phyloP scores from a whole-genome alignment of 1,284 basidiomycete species.

The Porogramme epimiltina region DNA sequence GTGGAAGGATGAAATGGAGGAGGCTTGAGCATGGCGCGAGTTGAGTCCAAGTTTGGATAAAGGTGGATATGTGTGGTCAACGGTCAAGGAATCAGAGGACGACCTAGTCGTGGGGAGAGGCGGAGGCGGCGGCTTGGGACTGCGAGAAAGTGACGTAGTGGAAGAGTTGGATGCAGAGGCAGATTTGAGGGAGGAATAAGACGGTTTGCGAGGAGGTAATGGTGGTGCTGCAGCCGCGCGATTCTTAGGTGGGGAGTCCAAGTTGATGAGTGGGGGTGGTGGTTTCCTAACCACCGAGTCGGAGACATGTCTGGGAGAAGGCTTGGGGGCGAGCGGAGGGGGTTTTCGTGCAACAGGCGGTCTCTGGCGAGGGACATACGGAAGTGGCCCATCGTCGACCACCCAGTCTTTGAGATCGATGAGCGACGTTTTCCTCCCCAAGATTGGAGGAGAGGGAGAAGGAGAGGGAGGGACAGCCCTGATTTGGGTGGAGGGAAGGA shows the following conservation, averaged over 20 bases:
- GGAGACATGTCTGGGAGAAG: constrained; percentile 25
- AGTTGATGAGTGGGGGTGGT: constrained; percentile 53
- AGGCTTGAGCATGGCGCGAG: constrained; percentile 55
- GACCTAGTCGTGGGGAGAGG: constrained; percentile 4
- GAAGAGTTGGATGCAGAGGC: constrained; percentile 37
- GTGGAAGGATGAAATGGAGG: constrained; percentile 79
- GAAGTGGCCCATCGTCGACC: constrained; percentile 56
- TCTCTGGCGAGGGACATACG: constrained; percentile 31
- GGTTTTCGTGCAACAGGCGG: constrained; percentile 19
- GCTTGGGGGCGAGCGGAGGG: constrained; percentile 13
- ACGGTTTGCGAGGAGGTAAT: constrained; percentile 67
- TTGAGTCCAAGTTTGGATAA: constrained; percentile 37
- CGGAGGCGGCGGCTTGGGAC: constrained; percentile 13
- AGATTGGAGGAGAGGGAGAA: constrained; percentile 55
- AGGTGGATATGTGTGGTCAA: constrained; percentile 62
- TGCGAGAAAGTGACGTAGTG: constrained; percentile 26
- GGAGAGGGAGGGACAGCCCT: constrained; percentile 36
- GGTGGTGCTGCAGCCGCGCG: constrained; percentile 42
- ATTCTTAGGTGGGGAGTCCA: constrained; percentile 43
- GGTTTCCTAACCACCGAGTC: constrained; percentile 20
- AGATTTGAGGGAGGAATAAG: constrained; percentile 49
- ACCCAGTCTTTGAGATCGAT: constrained; percentile 78
- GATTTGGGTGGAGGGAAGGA: constrained; percentile 30
- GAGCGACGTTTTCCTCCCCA: constrained; percentile 61
- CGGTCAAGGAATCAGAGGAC: constrained; percentile 43